These are phyloP conservation scores for Aspergillus japonicus DNA, from an alignment of 2,329 filamentous ascomycete species.

Conservation along the genomic window DNA sequence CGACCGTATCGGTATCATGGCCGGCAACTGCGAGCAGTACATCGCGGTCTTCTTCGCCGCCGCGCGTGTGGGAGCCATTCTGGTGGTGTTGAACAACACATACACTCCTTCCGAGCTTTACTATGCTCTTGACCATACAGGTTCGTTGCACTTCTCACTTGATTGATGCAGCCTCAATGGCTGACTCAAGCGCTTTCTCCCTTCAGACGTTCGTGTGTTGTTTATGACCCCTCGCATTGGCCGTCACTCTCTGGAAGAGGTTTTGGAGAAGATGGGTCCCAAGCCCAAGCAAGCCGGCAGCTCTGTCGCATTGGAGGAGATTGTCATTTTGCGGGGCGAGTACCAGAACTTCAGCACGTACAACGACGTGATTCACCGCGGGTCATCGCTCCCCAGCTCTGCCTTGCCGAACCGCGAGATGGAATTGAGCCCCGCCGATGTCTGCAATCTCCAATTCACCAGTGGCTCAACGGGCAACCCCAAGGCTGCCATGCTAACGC, in stretches of 20 bases:
- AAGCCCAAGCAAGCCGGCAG: constrained; percentile 32
- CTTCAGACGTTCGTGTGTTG: constrained; percentile 65
- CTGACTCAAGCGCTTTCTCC: neutral
- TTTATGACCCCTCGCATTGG: constrained; percentile 72
- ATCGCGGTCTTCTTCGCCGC: constrained; percentile 71
- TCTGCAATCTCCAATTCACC: constrained; percentile 74
- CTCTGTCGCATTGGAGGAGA: constrained; percentile 44
- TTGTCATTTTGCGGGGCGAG: constrained; percentile 62
- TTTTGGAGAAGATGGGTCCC: constrained; percentile 55
- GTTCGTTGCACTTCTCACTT: constrained; percentile 41
- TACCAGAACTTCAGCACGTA: constrained; percentile 60
- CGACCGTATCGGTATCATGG: constrained; percentile 73
- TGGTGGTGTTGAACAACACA: constrained; percentile 80
- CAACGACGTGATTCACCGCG: constrained; percentile 55
- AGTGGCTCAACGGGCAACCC: constrained; percentile 71
- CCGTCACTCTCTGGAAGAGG: constrained; percentile 59
- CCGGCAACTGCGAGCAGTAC: constrained; percentile 59
- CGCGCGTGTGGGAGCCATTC: constrained; percentile 62
- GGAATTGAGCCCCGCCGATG: constrained; percentile 62
- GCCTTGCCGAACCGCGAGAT: constrained; percentile 55
- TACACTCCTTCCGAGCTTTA: constrained; percentile 72
- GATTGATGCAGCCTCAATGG: constrained; percentile 1
- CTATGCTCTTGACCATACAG: constrained; percentile 69
- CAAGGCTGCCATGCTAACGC: constrained; percentile 73
- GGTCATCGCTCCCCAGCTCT: constrained; percentile 50